Conservation (phyloP, 2,329 filamentous ascomycete species). For the Monosporascus cannonballus region DNA sequence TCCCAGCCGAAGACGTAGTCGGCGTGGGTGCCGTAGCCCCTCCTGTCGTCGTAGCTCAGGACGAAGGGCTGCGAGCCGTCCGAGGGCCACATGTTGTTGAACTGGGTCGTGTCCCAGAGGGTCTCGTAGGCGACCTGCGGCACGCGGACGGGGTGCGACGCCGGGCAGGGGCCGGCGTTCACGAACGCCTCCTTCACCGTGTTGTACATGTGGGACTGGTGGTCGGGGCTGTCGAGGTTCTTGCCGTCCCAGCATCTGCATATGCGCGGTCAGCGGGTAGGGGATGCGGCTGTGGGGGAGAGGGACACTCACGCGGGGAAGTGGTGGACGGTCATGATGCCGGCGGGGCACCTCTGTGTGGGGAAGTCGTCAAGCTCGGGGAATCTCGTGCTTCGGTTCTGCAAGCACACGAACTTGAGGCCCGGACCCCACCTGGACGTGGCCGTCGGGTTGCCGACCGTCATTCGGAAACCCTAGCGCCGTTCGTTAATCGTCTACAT, state of each 20-base stretch:
- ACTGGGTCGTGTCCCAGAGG: slow-evolving; percentile 36
- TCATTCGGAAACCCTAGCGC: slow-evolving; percentile 36
- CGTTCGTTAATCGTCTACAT: slow-evolving; percentile 1
- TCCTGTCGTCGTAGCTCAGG: slow-evolving; percentile 24
- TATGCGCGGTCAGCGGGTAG: slow-evolving; percentile 1
- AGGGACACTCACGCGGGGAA: slow-evolving; percentile 28
- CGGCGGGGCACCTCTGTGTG: slow-evolving; percentile 29
- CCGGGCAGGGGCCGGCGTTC: slow-evolving; percentile 29
- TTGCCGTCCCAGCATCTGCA: slow-evolving; percentile 39
- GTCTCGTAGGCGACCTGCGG: slow-evolving; percentile 38
- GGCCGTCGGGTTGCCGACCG: slow-evolving; percentile 29
- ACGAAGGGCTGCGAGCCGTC: slow-evolving; percentile 28
- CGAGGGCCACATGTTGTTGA: slow-evolving; percentile 31
- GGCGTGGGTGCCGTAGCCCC: slow-evolving; percentile 31
- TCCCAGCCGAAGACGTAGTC: slow-evolving; percentile 35
- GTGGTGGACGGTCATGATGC: slow-evolving; percentile 37
- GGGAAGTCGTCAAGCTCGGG: slow-evolving; percentile 35
- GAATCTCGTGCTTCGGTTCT: slow-evolving; percentile 33
- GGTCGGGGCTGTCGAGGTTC: slow-evolving; percentile 33
- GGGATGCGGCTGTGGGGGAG: neutral
- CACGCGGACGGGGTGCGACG: slow-evolving; percentile 34
- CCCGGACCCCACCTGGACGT: slow-evolving; percentile 28
- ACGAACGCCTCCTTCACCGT: slow-evolving; percentile 23
- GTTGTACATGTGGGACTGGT: slow-evolving; percentile 26
- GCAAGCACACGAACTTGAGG: slow-evolving; percentile 35